Percentiles rank a stretch among this genome's conserved stretches.
Conservation (phyloP, 805 yeast species). For the Zygotorulaspora florentina region DNA sequence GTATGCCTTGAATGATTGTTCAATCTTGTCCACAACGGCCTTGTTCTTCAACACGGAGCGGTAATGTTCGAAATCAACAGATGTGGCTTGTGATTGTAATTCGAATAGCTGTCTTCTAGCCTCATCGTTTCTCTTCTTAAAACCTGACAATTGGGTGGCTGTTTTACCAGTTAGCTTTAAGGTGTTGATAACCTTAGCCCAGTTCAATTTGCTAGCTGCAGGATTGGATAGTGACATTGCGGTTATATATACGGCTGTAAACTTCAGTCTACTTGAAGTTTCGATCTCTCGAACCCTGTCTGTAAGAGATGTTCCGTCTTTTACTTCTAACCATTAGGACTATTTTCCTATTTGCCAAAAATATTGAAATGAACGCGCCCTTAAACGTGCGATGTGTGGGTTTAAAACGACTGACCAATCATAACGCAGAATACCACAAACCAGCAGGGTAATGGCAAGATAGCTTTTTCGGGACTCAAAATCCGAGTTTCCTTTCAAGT, state of each 20-base stretch:
- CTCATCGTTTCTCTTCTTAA: conserved; percentile 98
- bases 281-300: neutral
- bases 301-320: neutral
- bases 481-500: neutral
- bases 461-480: neutral
- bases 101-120: conserved; percentile 79
- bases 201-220: conserved; percentile 85
- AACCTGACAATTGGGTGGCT: conserved; percentile 79
- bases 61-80: conserved; percentile 80
- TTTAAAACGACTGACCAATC: conserved; percentile 1
- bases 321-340: neutral
- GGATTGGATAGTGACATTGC: conserved; percentile 39
- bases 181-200: conserved; percentile 85
- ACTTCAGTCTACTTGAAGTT: too few species aligned
- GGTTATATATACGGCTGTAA: neutral
- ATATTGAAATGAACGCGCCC: neutral
- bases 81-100: conserved; percentile 66
- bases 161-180: conserved; percentile 92
- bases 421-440: neutral
- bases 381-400: conserved; percentile 2
- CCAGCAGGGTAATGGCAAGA: neutral
- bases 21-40: conserved; percentile 73
- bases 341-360: neutral
- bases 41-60: conserved; percentile 76
- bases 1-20: conserved; percentile 69